phyloP scores from a whole-genome alignment of 129 eudicot species.

The Tagetes erecta region DNA sequence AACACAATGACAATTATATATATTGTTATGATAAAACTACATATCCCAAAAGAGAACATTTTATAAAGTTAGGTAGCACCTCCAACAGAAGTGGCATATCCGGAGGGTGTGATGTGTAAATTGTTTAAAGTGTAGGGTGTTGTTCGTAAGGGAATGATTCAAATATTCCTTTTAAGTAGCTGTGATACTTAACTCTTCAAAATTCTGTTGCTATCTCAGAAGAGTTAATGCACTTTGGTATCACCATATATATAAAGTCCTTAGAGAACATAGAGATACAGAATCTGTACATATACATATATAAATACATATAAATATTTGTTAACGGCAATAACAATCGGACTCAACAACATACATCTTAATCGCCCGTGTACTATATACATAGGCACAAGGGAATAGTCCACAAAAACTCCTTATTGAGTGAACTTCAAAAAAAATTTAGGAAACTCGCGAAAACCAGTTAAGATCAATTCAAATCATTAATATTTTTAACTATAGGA shows the following conservation, averaged over 20 bases:
- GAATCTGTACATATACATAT: not conserved
- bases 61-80: not conserved
- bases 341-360: too few relatives aligned
- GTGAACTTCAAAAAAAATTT: too few relatives aligned
- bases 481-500: too few relatives aligned
- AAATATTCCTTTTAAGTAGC: constrained; percentile 27
- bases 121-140: constrained; percentile 12
- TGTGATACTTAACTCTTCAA: constrained; percentile 24
- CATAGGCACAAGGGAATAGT: too few relatives aligned
- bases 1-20: not conserved
- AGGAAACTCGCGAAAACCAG: too few relatives aligned
- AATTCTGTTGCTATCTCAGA: constrained; percentile 33
- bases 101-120: constrained; percentile 7
- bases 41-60: not conserved
- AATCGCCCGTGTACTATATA: too few relatives aligned
- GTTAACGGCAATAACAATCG: not conserved
- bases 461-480: too few relatives aligned
- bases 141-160: constrained; percentile 16
- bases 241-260: not conserved
- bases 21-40: not conserved
- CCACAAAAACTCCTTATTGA: too few relatives aligned
- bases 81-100: not conserved
- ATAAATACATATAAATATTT: not conserved
- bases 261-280: too few relatives aligned
- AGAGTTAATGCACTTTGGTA: constrained; percentile 43